phyloP scores from a whole-genome alignment of 2,329 filamentous ascomycete species.

The Ilyonectria sp. region DNA sequence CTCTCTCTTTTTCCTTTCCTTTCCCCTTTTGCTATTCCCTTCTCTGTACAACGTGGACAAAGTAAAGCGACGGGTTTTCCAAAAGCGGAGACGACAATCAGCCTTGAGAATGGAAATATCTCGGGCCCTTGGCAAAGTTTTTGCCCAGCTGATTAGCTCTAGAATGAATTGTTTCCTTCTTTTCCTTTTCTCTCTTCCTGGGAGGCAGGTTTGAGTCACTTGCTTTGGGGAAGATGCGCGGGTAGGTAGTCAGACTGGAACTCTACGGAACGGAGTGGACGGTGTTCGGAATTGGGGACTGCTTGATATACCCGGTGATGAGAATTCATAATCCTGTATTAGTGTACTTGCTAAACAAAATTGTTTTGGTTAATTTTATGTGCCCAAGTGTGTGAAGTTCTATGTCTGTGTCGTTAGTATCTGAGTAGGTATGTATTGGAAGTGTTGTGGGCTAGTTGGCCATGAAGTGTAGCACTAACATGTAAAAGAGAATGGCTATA shows the following conservation, averaged over 20 bases:
- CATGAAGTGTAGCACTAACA: too few species aligned
- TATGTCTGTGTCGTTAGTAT: too few species aligned
- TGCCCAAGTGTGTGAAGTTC: too few species aligned
- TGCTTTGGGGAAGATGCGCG: slow-evolving; percentile 28
- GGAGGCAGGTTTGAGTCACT: slow-evolving; percentile 28
- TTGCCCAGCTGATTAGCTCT: slow-evolving; percentile 12
- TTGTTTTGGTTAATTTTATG: slow-evolving; percentile 8
- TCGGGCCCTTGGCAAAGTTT: slow-evolving; percentile 27
- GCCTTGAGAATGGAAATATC: slow-evolving; percentile 27
- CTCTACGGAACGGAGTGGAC: slow-evolving; percentile 40
- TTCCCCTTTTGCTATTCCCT: slow-evolving; percentile 8
- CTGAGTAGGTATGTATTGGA: too few species aligned
- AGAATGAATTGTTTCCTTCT: slow-evolving; percentile 38
- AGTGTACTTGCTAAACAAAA: slow-evolving; percentile 32
- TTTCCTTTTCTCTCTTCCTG: slow-evolving; percentile 23
- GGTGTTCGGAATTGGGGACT: slow-evolving; percentile 44
- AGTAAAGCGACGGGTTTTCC: slow-evolving; percentile 28
- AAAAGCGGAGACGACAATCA: slow-evolving; percentile 17
- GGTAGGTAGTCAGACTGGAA: slow-evolving; percentile 40
- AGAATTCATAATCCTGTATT: slow-evolving; percentile 37
- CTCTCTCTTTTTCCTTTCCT: slow-evolving; percentile 16
- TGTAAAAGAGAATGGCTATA: too few species aligned
- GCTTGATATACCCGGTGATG: slow-evolving; percentile 48
- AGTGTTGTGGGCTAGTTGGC: too few species aligned
- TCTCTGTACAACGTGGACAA: slow-evolving; percentile 33